phyloP scores from a whole-genome alignment of 1,284 basidiomycete species.

The Pyrrhoderma noxium region DNA sequence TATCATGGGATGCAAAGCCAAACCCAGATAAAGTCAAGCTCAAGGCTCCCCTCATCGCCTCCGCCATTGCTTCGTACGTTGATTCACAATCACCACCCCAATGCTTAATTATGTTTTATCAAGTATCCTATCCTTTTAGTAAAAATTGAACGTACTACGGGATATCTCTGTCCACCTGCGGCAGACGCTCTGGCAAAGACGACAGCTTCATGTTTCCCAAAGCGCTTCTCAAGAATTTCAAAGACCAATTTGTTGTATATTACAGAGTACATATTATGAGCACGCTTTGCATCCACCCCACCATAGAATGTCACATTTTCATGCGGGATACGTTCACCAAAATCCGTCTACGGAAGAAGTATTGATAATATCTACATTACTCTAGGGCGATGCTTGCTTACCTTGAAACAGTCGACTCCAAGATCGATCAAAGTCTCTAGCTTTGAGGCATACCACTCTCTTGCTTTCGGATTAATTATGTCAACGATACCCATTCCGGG shows the following conservation, averaged over 20 bases:
- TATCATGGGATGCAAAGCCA: slow-evolving; percentile 67
- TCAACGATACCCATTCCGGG: slow-evolving; percentile 64
- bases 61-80: slow-evolving; percentile 73
- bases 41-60: slow-evolving; percentile 60
- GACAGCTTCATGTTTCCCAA: slow-evolving; percentile 60
- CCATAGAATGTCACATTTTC: slow-evolving; percentile 54
- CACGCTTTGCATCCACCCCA: slow-evolving; percentile 60
- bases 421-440: slow-evolving; percentile 55
- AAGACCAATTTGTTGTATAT: slow-evolving; percentile 69
- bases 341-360: slow-evolving; percentile 48
- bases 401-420: slow-evolving; percentile 68
- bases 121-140: slow-evolving; percentile 21
- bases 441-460: slow-evolving; percentile 60
- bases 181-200: slow-evolving; percentile 63
- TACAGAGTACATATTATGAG: slow-evolving; percentile 61
- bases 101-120: slow-evolving; percentile 32
- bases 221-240: slow-evolving; percentile 46
- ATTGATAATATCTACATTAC: background rate
- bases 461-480: slow-evolving; percentile 63
- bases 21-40: slow-evolving; percentile 64
- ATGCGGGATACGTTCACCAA: slow-evolving; percentile 64
- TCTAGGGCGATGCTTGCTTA: slow-evolving; percentile 20
- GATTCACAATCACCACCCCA: slow-evolving; percentile 78
- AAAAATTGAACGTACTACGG: slow-evolving; percentile 26
- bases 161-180: slow-evolving; percentile 58